Evolutionary conservation across 176 grass and related monocot genomes (phyloP), one percentile per base, ranked within the genome.

Genomic region (Musa troglodytarum): DNA sequence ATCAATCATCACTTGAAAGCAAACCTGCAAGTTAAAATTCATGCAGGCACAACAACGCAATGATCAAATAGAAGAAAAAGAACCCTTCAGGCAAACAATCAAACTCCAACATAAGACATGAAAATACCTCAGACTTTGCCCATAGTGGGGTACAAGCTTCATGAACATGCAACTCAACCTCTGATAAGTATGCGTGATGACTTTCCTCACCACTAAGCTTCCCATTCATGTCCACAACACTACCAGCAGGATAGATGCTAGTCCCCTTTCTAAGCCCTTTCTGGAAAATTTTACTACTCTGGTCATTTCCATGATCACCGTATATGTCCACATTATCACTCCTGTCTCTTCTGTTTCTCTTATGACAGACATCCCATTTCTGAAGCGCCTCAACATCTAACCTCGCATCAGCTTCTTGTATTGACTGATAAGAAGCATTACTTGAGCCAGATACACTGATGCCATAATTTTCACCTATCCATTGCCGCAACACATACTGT

Each of bases 351-450:
- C 90, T 84, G 49, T 86, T 92, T 80, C 73, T 88, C 80, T 90
- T 97, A 65, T 92, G 82, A 81, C 93, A 97, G 68, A 97, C 81
- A 86, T 97, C 93, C 93, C 93, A 97, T 55, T 97, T 97, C 75
- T 97, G 90, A 85, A 97, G 80, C 67, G 90, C 85, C 77, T 92
- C 90, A 29, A 96, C 92, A 77, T 92, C 85, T 77, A 90, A 92
- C 73, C 81, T 86, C 49, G 65, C 86, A 78, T 86, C 83, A 74
- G 81, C 75, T 73, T 87, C 89, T 76, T 80, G 87, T 81, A 81
- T 74, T 54, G 79, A 71, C 58, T 74, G 83, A 74, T 92, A 75
- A 77, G 89, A 74, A 82, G 83, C 23, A 14, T 83, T 63, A 65
- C 72, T 66, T 8, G 59, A 77, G 49, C 23, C 76, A 16, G 83